Conservation (phyloP, 768 basidiomycete species). For the Lanmaoa rubissima region DNA sequence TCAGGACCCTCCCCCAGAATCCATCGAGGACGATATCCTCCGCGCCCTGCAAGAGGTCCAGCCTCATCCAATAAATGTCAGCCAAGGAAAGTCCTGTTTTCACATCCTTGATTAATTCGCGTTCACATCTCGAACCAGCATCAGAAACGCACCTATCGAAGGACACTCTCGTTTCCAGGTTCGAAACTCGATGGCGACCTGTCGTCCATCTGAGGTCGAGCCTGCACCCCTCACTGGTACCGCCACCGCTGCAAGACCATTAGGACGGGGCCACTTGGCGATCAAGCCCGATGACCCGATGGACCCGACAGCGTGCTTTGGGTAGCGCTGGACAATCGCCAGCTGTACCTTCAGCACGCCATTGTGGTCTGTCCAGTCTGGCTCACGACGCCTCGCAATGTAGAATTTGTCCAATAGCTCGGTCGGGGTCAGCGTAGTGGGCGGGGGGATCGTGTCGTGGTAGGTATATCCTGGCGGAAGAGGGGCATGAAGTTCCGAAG, state of each 20-base stretch:
- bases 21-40: neutral
- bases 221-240: neutral
- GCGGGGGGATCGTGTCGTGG: neutral
- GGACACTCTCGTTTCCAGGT: neutral
- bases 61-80: fast-evolving
- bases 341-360: neutral
- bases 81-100: neutral
- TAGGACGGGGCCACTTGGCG: neutral
- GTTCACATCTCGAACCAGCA: neutral
- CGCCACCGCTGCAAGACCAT: neutral
- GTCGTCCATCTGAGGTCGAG: no score
- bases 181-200: conserved; percentile 2
- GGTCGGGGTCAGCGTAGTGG: neutral
- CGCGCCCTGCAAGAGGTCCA: neutral
- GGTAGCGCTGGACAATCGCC: neutral
- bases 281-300: neutral
- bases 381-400: neutral
- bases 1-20: neutral
- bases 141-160: conserved; percentile 3
- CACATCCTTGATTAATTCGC: neutral
- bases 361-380: neutral
- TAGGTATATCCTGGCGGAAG: neutral
- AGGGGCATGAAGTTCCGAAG: neutral
- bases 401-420: conserved; percentile 2
- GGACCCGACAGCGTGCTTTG: neutral